Evolutionary conservation across 495 filamentous ascomycete species (phyloP).

Genomic region (Penicillium desertorum): DNA sequence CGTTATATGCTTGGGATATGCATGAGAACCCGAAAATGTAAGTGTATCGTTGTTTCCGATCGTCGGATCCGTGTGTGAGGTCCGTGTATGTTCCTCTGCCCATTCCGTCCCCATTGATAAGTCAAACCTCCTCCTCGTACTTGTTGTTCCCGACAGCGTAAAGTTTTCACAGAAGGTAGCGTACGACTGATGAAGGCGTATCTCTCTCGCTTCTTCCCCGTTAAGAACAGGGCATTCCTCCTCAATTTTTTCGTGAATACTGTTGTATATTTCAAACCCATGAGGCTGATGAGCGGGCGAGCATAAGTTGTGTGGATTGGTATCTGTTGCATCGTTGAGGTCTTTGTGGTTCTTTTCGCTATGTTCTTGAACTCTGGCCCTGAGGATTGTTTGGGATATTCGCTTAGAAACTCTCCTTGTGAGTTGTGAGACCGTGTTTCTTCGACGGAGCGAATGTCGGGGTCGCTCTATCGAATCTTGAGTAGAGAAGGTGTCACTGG

Average conservation of each 20-base stretch:
- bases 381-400: constrained; percentile 20
- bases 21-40: background rate
- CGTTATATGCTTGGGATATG: background rate
- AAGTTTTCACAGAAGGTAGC: constrained; percentile 29
- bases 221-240: background rate
- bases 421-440: constrained; percentile 19
- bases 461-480: constrained; percentile 10
- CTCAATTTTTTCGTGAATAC: constrained; percentile 9
- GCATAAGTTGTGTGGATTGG: background rate
- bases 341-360: constrained; percentile 22
- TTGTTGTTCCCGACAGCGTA: constrained; percentile 15
- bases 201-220: constrained; percentile 13
- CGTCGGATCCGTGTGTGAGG: background rate
- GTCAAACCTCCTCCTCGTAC: constrained; percentile 14
- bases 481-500: constrained; percentile 20
- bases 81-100: background rate
- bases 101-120: constrained; percentile 14
- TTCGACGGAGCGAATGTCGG: constrained; percentile 11
- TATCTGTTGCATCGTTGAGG: constrained; percentile 3
- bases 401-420: constrained; percentile 24
- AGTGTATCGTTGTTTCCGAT: background rate
- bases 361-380: background rate
- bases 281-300: background rate
- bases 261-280: background rate
- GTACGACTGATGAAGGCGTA: constrained; percentile 22